These are phyloP conservation scores for Novymonas esmeraldas DNA, from an alignment of 208 protist species.

Conservation along the genomic window DNA sequence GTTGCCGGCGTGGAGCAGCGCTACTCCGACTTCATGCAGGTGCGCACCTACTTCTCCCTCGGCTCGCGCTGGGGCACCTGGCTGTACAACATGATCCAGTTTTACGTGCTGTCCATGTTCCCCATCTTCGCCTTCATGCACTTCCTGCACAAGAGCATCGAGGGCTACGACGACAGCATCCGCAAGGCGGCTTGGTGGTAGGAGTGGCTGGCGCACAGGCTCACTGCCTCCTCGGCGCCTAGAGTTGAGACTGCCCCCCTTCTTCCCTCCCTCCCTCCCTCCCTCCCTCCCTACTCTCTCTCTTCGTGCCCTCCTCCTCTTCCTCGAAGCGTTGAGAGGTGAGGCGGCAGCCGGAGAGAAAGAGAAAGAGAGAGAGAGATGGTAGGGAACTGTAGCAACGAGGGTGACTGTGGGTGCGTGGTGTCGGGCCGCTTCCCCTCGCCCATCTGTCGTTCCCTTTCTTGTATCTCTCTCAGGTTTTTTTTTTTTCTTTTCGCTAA, in stretches of 20 bases:
- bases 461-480: slow-evolving; percentile 10
- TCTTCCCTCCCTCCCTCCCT: neutral
- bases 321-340: too few relatives aligned
- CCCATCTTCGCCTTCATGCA: slow-evolving; percentile 87
- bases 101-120: slow-evolving; percentile 86
- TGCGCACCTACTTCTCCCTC: slow-evolving; percentile 90
- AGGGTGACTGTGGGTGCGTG: too few relatives aligned
- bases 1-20: slow-evolving; percentile 88
- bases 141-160: slow-evolving; percentile 77
- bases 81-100: slow-evolving; percentile 90
- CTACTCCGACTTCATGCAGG: slow-evolving; percentile 90
- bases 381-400: slow-evolving; percentile 7
- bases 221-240: too few relatives aligned
- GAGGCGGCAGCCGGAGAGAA: too few relatives aligned
- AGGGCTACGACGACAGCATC: slow-evolving; percentile 88
- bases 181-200: slow-evolving; percentile 90
- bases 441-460: slow-evolving; percentile 7
- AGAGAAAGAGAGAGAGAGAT: too few relatives aligned
- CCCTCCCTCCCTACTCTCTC: slow-evolving; percentile 2
- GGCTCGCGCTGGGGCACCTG: slow-evolving; percentile 89
- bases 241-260: neutral
- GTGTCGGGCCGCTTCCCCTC: too few relatives aligned
- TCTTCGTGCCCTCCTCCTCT: slow-evolving; percentile 1
- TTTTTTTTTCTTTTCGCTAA: slow-evolving; percentile 10
- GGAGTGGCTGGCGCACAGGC: too few relatives aligned